Conservation (phyloP, 2,329 filamentous ascomycete species). For the Ophiostoma tasmaniense region DNA sequence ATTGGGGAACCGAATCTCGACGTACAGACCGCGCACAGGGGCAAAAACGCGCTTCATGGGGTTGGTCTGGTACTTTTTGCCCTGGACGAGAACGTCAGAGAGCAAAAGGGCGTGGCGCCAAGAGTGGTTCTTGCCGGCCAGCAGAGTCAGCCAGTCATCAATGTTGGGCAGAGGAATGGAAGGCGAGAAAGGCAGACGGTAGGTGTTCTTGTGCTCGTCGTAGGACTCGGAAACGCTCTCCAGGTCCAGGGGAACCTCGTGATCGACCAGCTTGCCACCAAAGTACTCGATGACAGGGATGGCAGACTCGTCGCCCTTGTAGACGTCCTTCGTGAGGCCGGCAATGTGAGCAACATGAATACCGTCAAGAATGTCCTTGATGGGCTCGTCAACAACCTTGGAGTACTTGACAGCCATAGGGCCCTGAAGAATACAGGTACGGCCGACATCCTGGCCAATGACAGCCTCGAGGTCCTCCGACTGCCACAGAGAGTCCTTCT, state of each 20-base stretch:
- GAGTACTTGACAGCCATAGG: conserved; percentile 89
- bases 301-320: conserved; percentile 60
- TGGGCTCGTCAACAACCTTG: conserved; percentile 80
- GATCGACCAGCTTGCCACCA: conserved; percentile 72
- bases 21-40: conserved; percentile 74
- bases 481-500: conserved; percentile 99
- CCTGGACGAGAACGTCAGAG: conserved; percentile 88
- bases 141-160: conserved; percentile 78
- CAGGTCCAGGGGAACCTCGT: conserved; percentile 63
- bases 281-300: conserved; percentile 93
- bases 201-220: conserved; percentile 70
- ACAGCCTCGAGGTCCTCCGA: conserved; percentile 96
- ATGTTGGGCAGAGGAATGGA: conserved; percentile 65
- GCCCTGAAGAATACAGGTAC: conserved; percentile 93
- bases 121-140: conserved; percentile 77
- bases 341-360: conserved; percentile 85
- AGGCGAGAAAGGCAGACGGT: conserved; percentile 70
- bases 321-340: conserved; percentile 69
- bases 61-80: conserved; percentile 94
- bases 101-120: conserved; percentile 95
- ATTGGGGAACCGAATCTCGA: conserved; percentile 77
- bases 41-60: conserved; percentile 87
- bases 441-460: conserved; percentile 88
- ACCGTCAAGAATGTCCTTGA: conserved; percentile 87
- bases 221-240: conserved; percentile 75